These are phyloP conservation scores for Thelonectria blattea DNA, from an alignment of 2,329 filamentous ascomycete genomes.

Conservation along the genomic window DNA sequence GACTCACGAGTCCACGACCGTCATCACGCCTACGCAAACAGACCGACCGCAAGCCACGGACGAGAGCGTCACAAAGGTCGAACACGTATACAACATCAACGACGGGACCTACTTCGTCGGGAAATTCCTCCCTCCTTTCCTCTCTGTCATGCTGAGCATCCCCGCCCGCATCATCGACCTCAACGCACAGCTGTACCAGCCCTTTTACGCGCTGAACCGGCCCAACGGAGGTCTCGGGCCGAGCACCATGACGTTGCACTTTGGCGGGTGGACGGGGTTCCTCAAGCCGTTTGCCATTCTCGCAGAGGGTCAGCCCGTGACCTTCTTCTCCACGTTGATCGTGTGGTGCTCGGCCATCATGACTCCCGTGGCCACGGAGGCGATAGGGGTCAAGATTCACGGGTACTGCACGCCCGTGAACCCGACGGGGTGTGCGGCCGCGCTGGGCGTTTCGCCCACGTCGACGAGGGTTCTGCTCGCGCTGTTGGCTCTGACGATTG, in stretches of 20 bases:
- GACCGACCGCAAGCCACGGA: conserved; percentile 11
- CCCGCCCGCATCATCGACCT: conserved; percentile 52
- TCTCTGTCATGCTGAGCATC: conserved; percentile 49
- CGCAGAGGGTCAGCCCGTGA: conserved; percentile 37
- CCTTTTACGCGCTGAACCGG: conserved; percentile 52
- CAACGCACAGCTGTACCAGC: conserved; percentile 52
- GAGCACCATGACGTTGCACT: conserved; percentile 52
- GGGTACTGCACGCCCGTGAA: conserved; percentile 32
- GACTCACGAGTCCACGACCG: conserved; percentile 28
- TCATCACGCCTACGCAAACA: conserved; percentile 21
- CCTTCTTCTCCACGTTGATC: conserved; percentile 37
- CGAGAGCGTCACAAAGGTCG: conserved; percentile 17
- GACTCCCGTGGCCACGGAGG: conserved; percentile 33
- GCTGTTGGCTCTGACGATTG: conserved; percentile 26
- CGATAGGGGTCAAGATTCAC: conserved; percentile 37
- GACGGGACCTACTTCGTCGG: conserved; percentile 47
- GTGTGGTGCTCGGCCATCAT: conserved; percentile 33
- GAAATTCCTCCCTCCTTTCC: conserved; percentile 50
- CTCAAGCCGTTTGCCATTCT: conserved; percentile 44
- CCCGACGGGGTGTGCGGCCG: conserved; percentile 31
- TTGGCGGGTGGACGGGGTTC: conserved; percentile 46
- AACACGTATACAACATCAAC: conserved; percentile 29
- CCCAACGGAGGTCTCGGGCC: conserved; percentile 46
- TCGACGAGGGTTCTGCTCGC: conserved; percentile 29
- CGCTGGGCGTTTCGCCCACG: conserved; percentile 31